Evolutionary conservation across 345 rosid genomes (phyloP), one percentile per base, ranked within the genome.

Genomic region (Bruguiera sexangula): DNA sequence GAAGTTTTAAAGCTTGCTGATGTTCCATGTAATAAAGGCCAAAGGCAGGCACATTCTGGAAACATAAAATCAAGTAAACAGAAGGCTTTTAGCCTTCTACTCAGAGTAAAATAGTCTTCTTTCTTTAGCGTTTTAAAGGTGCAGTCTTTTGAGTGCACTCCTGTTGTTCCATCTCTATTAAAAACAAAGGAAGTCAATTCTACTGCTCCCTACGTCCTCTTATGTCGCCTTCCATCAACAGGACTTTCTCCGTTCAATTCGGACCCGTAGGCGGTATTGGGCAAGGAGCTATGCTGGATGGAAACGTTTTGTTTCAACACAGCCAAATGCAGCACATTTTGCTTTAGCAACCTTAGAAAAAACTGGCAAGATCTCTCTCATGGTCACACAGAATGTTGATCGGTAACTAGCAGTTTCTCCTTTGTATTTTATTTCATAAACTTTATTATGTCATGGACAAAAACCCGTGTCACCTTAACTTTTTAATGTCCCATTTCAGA

Each of bases 231-330:
- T 43, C n/a, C 19, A 21, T 32, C 37, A 65, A 62, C 75, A 91
- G 98, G 93, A 94, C 73, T 91, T 94, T 68, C 60, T 74, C 62
- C 91, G 93, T 69, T 91, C 88, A 21, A 84, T 78, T 73, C 77
- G 86, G 52, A 84, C 94, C 67, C 95, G 89, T 18, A 84, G 93
- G 81, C 79, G 92, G 55, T 94, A 91, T 79, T 94, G 98, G 98
- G 95, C 96, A 30, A 85, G 98, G 83, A 94, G 98, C 85, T 91
- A 87, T 52, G 97, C 97, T 74, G 98, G 98, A 72, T 94, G 98
- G 97, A 89, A 88, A 83, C 81, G 68, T 58, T 89, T 94, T 80
- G 82, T 82, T 68, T 79, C 96, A 53, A 95, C 96, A 68, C 87
- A 82, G 73, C 96, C 95, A 50, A 77, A 93, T 51, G 68, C 88